Percentiles rank a stretch among this genome's conserved stretches.
phyloP scores from a whole-genome alignment of 441 rosid genomes.

The Syzygium syzygioides region DNA sequence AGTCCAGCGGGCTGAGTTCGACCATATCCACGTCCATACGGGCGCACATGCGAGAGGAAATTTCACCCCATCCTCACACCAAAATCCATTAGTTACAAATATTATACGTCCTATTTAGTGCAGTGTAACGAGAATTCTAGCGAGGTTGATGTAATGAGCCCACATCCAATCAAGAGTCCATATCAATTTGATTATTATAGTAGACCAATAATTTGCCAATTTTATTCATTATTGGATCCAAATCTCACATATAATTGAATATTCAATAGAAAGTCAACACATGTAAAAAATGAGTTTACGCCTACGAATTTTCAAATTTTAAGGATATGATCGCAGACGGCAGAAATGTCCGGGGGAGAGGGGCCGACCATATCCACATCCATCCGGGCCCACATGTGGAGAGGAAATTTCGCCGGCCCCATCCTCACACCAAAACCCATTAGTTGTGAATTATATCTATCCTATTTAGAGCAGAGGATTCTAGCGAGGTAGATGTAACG shows the following conservation, averaged over 20 bases:
- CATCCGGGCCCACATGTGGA: not conserved
- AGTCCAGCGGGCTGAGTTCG: too few species aligned
- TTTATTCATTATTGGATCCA: too few species aligned
- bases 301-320: too few species aligned
- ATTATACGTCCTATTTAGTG: not conserved
- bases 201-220: too few species aligned
- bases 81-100: not conserved
- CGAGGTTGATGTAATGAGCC: not conserved
- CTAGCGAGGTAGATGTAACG: not conserved
- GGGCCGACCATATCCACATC: not conserved
- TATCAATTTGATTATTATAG: too few species aligned
- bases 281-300: too few species aligned
- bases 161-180: too few species aligned
- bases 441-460: not conserved
- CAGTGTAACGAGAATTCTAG: not conserved
- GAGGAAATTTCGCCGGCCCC: not conserved
- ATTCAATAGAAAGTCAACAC: not conserved
- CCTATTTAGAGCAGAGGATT: not conserved
- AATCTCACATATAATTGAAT: too few species aligned
- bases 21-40: too few species aligned
- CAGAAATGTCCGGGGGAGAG: too few species aligned
- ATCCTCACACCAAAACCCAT: not conserved
- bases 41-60: too few species aligned
- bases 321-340: too few species aligned
- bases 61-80: not conserved